These are phyloP conservation scores for Apiotrichum brassicae DNA, from an alignment of 1,284 basidiomycete genomes.

Conservation along the genomic window DNA sequence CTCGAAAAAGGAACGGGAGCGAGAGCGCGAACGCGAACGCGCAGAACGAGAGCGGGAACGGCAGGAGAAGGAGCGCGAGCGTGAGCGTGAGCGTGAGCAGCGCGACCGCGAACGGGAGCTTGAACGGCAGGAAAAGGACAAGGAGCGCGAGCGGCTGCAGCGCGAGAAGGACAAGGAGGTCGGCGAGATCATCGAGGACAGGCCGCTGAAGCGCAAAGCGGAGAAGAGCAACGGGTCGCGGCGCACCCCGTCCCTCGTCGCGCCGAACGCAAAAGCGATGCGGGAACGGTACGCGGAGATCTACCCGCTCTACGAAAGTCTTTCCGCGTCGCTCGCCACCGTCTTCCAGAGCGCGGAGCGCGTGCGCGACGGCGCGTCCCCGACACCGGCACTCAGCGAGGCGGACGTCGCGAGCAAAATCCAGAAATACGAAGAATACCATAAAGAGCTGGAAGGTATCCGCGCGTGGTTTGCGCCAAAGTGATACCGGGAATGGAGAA, in stretches of 20 bases:
- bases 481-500: neutral
- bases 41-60: neutral
- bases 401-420: constrained; percentile 25
- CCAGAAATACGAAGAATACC: constrained; percentile 34
- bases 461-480: constrained; percentile 29
- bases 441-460: constrained; percentile 35
- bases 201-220: neutral
- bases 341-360: constrained; percentile 24
- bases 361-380: constrained; percentile 10
- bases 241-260: neutral
- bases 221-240: neutral
- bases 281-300: constrained; percentile 39
- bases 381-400: constrained; percentile 2
- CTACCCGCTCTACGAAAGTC: constrained; percentile 32
- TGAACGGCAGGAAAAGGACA: neutral
- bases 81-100: constrained; percentile 3
- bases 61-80: neutral
- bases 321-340: constrained; percentile 22
- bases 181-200: neutral
- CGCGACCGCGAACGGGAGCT: neutral
- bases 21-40: constrained; percentile 6
- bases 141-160: neutral
- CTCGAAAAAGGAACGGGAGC: neutral
- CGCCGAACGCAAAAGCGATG: constrained; percentile 21
- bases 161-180: neutral